Evolutionary conservation across 1,284 basidiomycete species (phyloP), one percentile per base, ranked within the genome.

Genomic region (Ustilago bromivora): DNA sequence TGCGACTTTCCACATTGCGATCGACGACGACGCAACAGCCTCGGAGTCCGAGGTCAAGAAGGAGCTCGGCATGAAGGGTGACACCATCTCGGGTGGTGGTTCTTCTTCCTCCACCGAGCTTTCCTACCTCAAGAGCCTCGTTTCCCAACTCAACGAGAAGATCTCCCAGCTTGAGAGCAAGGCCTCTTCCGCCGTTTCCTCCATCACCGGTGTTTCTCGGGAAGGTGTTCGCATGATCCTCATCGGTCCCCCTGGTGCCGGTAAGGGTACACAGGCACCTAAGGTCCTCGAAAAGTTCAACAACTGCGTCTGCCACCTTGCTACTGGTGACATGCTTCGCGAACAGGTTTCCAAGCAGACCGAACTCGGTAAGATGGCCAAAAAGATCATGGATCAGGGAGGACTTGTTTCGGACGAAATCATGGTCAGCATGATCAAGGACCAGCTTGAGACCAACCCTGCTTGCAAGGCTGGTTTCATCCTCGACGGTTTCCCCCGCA

Each of bases 221-320:
- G 56, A 80, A 23, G 85, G 85, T 35, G 82, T 85, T 46, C 90
- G 95, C 63, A 92, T 95, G 80, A 94, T 99, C 83, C 90, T 99
- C 79, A 90, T 99, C 84, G 96, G 96, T 70, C 96, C 96, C 78
- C 96, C 96, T 56, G 96, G 96, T 83, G 94, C 96, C 82, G 96
- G 96, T 94, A 99, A 99, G 90, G 96, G 96, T 55, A 99, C 96
- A 1, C 96, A 99, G 88, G 96, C 95, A 1, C 96, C 97, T 31
- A 91, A 90, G 87, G 96, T 99, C 88, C 91, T 92, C 60, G 92
- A 95, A 77, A 91, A 94, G 86, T 99, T 93, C 90, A 75, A 83
- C 71, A 82, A 84, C 81, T 95, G 94, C 86, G 91, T 99, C 61
- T 99, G 96, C 89, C 96, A 99, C 88, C 90, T 99, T 79, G 96